phyloP scores from a whole-genome alignment of 1,284 basidiomycete species.

The Peniophora sp. region DNA sequence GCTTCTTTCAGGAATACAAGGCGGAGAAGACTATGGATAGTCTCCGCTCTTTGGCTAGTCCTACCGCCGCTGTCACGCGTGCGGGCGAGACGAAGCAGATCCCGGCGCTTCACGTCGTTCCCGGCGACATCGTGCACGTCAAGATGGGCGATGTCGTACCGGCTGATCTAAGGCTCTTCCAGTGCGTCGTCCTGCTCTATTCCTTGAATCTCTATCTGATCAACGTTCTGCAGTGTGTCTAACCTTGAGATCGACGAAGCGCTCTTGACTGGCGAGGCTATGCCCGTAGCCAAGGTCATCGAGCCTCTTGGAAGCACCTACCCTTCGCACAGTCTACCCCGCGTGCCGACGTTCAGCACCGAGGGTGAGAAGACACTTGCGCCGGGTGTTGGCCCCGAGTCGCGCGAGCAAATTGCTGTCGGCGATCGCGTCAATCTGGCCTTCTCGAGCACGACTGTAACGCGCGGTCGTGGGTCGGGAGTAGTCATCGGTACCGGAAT shows the following conservation, averaged over 20 bases:
- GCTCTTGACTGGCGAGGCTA: slow-evolving; percentile 60
- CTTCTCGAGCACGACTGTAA: slow-evolving; percentile 51
- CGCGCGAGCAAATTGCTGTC: slow-evolving; percentile 26
- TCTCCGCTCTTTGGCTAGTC: slow-evolving; percentile 34
- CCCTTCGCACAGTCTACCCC: not conserved
- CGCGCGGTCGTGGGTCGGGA: slow-evolving; percentile 56
- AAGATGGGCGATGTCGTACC: slow-evolving; percentile 41
- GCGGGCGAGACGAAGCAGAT: slow-evolving; percentile 31
- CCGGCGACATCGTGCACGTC: slow-evolving; percentile 40
- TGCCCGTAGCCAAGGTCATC: slow-evolving; percentile 53
- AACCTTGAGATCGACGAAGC: slow-evolving; percentile 59
- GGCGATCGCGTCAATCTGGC: slow-evolving; percentile 53
- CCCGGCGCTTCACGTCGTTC: slow-evolving; percentile 40
- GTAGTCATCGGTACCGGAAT: slow-evolving; percentile 58
- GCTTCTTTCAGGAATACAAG: slow-evolving; percentile 21
- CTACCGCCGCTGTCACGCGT: slow-evolving; percentile 43
- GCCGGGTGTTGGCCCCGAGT: not conserved
- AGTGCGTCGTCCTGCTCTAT: not conserved
- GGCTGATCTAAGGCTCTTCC: slow-evolving; percentile 32
- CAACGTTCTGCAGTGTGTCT: slow-evolving; percentile 2
- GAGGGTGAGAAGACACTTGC: not conserved
- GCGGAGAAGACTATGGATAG: slow-evolving; percentile 39
- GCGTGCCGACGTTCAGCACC: not conserved
- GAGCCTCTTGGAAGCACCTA: slow-evolving; percentile 21
- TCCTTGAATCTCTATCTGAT: not conserved